Conservation (phyloP, 768 basidiomycete genomes). For the Pulveroboletus ravenelii region DNA sequence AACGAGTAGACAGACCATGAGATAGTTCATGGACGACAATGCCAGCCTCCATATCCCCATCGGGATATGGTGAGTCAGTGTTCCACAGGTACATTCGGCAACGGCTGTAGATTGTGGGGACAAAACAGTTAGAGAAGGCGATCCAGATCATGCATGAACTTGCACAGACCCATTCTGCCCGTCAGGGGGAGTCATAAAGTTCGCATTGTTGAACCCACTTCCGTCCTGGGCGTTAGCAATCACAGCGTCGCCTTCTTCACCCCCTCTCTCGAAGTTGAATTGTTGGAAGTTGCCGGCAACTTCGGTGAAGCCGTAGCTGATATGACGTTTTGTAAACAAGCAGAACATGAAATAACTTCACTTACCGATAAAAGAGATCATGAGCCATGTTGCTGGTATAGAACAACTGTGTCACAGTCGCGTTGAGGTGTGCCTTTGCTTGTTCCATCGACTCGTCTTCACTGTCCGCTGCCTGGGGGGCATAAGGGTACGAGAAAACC, state of each 20-base stretch:
- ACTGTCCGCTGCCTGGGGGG: slow-evolving; percentile 54
- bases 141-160: background rate
- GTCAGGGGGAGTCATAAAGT: slow-evolving; percentile 84
- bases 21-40: slow-evolving; percentile 90
- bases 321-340: slow-evolving; percentile 5
- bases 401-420: slow-evolving; percentile 84
- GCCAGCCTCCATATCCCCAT: slow-evolving; percentile 94
- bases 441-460: slow-evolving; percentile 54
- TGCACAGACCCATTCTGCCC: slow-evolving; percentile 63
- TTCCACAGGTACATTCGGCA: slow-evolving; percentile 99
- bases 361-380: slow-evolving; percentile 72
- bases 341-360: background rate
- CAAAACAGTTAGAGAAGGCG: background rate
- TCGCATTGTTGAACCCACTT: slow-evolving; percentile 87
- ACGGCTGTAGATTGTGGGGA: slow-evolving; percentile 31
- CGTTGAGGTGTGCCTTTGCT: slow-evolving; percentile 81
- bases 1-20: slow-evolving; percentile 89
- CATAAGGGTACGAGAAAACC: slow-evolving; percentile 71
- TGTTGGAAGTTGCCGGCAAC: slow-evolving; percentile 95
- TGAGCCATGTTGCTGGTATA: slow-evolving; percentile 81
- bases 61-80: slow-evolving; percentile 82
- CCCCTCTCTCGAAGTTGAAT: slow-evolving; percentile 91
- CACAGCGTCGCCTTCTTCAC: slow-evolving; percentile 81
- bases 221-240: slow-evolving; percentile 96
- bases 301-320: slow-evolving; percentile 89